Percentiles rank a stretch among this genome's conserved stretches.
Evolutionary conservation across 805 yeast species (phyloP).

Genomic region (Saturnispora mendoncae): DNA sequence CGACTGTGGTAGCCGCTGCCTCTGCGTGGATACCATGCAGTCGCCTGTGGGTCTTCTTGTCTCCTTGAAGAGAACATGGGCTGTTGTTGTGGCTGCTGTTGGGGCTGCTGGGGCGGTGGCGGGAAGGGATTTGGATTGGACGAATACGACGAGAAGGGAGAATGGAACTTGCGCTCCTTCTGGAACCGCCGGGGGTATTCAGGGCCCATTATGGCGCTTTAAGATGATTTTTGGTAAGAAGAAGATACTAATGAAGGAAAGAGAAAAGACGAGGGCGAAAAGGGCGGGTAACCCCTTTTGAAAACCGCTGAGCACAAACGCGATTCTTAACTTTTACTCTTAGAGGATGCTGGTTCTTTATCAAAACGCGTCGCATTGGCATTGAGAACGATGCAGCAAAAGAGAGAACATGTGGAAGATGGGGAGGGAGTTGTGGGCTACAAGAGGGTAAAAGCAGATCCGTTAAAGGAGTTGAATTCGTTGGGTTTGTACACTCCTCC

Average conservation of each 20-base stretch:
- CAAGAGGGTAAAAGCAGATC: not conserved
- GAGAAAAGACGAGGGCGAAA: not conserved
- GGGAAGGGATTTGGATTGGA: conserved; percentile 25
- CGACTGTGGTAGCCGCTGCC: not conserved
- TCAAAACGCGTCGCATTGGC: not conserved
- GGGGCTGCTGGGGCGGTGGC: conserved; percentile 15
- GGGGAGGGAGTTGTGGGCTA: not conserved
- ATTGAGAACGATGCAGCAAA: not conserved
- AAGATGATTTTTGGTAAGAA: not conserved
- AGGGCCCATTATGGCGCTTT: not conserved
- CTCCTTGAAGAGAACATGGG: conserved; percentile 11
- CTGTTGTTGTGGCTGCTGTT: not conserved
- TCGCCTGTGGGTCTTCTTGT: conserved; percentile 1
- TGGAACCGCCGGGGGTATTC: conserved; percentile 16
- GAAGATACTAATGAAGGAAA: not conserved
- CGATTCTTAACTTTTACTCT: too few relatives aligned
- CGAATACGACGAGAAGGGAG: conserved; percentile 14
- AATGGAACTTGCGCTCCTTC: conserved; percentile 21
- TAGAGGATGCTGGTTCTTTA: not conserved
- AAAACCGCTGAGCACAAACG: too few relatives aligned
- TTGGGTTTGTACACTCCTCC: conserved; percentile 28
- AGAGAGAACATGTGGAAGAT: not conserved
- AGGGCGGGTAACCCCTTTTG: conserved; percentile 4
- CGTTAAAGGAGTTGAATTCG: conserved; percentile 5
- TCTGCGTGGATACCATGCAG: not conserved